Percentiles rank a stretch among this genome's conserved stretches.
Conservation (phyloP, 2,329 filamentous ascomycete species). For the Cadophora gregata region DNA sequence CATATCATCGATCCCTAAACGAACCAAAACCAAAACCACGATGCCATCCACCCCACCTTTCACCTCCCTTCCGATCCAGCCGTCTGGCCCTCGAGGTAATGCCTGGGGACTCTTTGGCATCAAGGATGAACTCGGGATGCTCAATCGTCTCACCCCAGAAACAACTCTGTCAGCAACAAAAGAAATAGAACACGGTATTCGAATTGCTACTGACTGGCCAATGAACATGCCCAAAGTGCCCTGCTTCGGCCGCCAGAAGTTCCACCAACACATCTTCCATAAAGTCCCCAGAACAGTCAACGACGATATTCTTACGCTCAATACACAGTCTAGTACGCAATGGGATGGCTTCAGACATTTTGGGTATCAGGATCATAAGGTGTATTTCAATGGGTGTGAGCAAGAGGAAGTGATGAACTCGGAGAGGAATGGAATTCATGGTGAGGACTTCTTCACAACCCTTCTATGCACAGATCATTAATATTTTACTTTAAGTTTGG, state of each 20-base stretch:
- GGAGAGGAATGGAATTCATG: conserved; percentile 38
- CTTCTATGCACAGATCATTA: neutral
- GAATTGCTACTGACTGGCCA: conserved; percentile 48
- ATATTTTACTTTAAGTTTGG: conserved; percentile 43
- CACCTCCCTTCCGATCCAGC: conserved; percentile 48
- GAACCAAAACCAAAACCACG: neutral
- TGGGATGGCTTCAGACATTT: conserved; percentile 54
- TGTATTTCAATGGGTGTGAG: conserved; percentile 45
- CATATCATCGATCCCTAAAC: too few relatives aligned
- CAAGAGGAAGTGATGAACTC: conserved; percentile 37
- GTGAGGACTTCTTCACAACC: conserved; percentile 29
- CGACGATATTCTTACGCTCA: conserved; percentile 44
- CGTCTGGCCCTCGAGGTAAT: conserved; percentile 50
- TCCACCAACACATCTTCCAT: conserved; percentile 39
- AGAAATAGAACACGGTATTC: conserved; percentile 50
- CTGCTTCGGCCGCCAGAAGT: conserved; percentile 42
- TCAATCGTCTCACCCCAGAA: conserved; percentile 52
- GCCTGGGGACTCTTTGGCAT: conserved; percentile 53
- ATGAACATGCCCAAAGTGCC: conserved; percentile 31
- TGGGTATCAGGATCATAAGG: conserved; percentile 45
- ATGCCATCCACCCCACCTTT: conserved; percentile 44
- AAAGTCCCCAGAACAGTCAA: conserved; percentile 38
- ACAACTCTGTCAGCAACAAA: conserved; percentile 47
- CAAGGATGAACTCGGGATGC: conserved; percentile 51
- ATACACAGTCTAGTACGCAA: conserved; percentile 53